Evolutionary conservation across 352 stramenopile genomes (phyloP), one percentile per base, ranked within the genome.

Genomic region (Phytophthora litchii): DNA sequence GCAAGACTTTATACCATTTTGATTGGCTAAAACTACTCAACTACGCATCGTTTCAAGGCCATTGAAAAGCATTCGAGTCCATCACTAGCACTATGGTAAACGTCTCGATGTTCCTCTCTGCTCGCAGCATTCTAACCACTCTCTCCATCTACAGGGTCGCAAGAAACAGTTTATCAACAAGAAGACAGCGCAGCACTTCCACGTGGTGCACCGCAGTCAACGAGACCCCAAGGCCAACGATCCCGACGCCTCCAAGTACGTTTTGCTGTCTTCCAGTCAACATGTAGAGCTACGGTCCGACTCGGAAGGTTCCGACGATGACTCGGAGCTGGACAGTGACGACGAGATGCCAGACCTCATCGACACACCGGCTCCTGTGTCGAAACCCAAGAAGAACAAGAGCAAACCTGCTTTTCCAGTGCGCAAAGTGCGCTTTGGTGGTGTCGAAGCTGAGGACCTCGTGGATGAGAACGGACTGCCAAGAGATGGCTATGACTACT

Each of bases 401-500:
- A 49, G 11, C 45, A 62, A 79, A 60, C 0, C 50, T 10, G 60
- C 67, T 31, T 85, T 89, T 46, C 67, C 77, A 1, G 78, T 77
- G 23, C 78, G 82, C 32, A 82, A 81, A 60, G 83, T 91, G 36
- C 72, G 74, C 21, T 92, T 94, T 51, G 81, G 80, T 38, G 64
- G 68, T 37, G 49, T 91, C 29, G 72, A 84, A 16, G 83, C 76
- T 10, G 76, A 89, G 45, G 86, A 93, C 47, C 49, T 92, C 29
- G 81, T 97, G 44, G 88, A 97, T 48, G 87, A 89, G 54, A 76
- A 97, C 40, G 92, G 92, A 13, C 78, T 98, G 55, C 74, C 85
- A 21, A 86, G 96, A 58, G 92, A 98, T 67, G 91, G 91, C 50
- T 98, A 98, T 72, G 86, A 98, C 63, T 98, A 98, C 72, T 67